Base-by-base conservation (phyloP, 139 green algal species). In the Tetradesmus obliquus region DNA sequence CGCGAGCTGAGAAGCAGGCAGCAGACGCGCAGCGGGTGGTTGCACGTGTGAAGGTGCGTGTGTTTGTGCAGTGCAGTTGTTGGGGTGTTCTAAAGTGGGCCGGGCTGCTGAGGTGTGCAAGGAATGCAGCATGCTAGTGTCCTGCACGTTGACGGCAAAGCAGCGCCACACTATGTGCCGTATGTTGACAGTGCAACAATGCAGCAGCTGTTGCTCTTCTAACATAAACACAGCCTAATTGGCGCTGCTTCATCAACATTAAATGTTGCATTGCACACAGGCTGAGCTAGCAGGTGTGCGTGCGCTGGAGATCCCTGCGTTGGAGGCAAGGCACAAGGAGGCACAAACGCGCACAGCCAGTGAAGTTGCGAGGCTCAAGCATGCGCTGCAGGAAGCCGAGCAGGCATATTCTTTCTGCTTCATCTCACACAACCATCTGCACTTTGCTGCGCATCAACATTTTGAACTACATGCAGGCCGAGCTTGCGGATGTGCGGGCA, bases 291-390 rank as follows among this genome's bases (percentile, higher is more conserved):
- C n/a, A 55, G 89, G 88, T 62, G 62, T 74, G 0, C 24, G 79
- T 5, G 24, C 6, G 5, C 60, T 24, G 3, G 89, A 88, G 62
- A 53, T 87, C 10, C 55, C 80, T 51, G 58, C 62, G 5, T 10
- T 92, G 4, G 20, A 92, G 9, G 32, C 62, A 8, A 80, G 69
- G 20, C 89, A 92, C 89, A 55, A 80, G 5, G 89, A 92, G 4
- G 80, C 81, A 1, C 3, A 66, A 3, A 55, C 19, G 45, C 57
- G 58, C 20, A 32, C 79, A 2, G 19, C 13, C 51, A 88, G 58
- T 45, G 89, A 88, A 53, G 8, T 88, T 20, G 32, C 81, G 20
- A 7, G 20, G 22, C 19, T 51, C 20, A 9, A 74, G 55, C 55
- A 72, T 15, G 17, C 55, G 76, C 4, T n/a, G 20, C 19, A 8